These are phyloP conservation scores for Buddleja alternifolia DNA, from an alignment of 257 asterid genomes.

Conservation along the genomic window DNA sequence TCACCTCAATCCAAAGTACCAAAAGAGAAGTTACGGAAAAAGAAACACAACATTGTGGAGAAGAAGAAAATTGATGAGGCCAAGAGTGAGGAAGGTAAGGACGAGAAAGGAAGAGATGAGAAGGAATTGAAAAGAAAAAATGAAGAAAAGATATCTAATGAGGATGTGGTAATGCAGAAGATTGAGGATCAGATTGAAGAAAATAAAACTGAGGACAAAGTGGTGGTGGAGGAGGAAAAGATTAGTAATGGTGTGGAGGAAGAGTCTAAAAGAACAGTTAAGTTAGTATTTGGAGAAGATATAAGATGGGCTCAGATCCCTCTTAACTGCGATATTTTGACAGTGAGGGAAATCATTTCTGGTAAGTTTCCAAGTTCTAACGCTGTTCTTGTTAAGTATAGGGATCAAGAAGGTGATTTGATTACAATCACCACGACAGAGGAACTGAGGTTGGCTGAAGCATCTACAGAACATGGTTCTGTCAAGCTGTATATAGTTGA, in stretches of 20 bases:
- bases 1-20: conserved; percentile 35
- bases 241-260: conserved; percentile 44
- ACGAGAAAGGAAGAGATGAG: conserved; percentile 23
- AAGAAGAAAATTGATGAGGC: conserved; percentile 29
- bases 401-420: conserved; percentile 90
- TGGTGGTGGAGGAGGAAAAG: conserved; percentile 69
- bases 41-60: conserved; percentile 42
- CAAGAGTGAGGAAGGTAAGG: conserved; percentile 14
- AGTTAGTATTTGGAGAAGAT: conserved; percentile 80
- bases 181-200: conserved; percentile 33
- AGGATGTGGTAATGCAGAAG: not conserved
- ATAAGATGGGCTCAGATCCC: conserved; percentile 89
- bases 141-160: conserved; percentile 25
- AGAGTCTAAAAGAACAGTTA: conserved; percentile 53
- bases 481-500: conserved; percentile 69
- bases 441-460: conserved; percentile 88
- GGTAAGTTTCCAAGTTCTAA: conserved; percentile 60
- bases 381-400: conserved; percentile 72
- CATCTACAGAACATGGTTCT: conserved; percentile 59
- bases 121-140: conserved; percentile 21
- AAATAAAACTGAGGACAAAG: conserved; percentile 42
- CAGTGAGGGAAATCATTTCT: conserved; percentile 57
- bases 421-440: conserved; percentile 76
- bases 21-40: conserved; percentile 50
- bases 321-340: conserved; percentile 51